These are phyloP conservation scores for Ganoderma sinense DNA, from an alignment of 1,284 basidiomycete species.

Conservation along the genomic window DNA sequence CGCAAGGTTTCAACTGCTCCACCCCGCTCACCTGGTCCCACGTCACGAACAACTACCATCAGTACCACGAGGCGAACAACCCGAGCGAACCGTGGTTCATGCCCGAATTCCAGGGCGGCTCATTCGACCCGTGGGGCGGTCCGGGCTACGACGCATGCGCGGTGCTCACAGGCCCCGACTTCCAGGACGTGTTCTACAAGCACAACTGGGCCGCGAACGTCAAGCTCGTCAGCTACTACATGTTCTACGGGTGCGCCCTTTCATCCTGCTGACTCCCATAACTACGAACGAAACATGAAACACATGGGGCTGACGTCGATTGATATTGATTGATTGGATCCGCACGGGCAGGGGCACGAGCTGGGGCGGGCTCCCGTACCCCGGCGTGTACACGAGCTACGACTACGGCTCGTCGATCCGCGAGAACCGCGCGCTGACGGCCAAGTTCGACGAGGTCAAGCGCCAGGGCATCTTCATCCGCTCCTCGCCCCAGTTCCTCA, in stretches of 20 bases:
- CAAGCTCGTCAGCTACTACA: constrained; percentile 81
- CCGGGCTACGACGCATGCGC: constrained; percentile 63
- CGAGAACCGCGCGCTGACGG: constrained; percentile 72
- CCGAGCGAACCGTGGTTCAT: constrained; percentile 71
- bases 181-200: constrained; percentile 79
- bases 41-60: constrained; percentile 62
- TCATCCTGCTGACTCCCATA: too few relatives aligned
- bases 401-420: constrained; percentile 75
- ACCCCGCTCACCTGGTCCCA: constrained; percentile 66
- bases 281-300: not conserved
- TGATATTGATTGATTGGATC: too few relatives aligned
- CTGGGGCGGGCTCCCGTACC: constrained; percentile 81
- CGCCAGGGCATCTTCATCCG: constrained; percentile 78
- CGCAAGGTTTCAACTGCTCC: constrained; percentile 78
- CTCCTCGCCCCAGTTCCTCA: constrained; percentile 77
- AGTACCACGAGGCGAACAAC: constrained; percentile 64
- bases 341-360: constrained; percentile 85
- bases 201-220: constrained; percentile 81
- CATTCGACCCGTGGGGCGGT: constrained; percentile 80
- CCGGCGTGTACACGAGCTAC: constrained; percentile 66
- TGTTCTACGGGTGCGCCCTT: constrained; percentile 69
- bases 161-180: constrained; percentile 71
- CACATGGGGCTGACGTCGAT: not conserved
- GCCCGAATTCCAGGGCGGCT: constrained; percentile 63
- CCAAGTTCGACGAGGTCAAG: constrained; percentile 80